Conservation (phyloP, 495 filamentous ascomycete species). For the Rostrohypoxylon terebratum region DNA sequence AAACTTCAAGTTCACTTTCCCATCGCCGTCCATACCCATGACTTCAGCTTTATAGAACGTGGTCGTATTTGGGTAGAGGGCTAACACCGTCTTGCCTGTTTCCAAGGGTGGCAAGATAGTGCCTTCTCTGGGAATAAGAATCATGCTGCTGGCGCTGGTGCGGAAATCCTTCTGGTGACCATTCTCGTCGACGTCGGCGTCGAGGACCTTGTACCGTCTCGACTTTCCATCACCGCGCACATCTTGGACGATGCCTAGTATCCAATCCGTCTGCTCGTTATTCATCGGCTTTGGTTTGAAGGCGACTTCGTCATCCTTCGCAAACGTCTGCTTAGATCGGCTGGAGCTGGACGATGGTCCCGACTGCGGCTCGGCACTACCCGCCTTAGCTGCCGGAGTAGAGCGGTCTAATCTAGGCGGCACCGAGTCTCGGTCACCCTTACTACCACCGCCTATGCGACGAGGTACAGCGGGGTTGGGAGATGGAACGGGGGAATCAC, state of each 20-base stretch:
- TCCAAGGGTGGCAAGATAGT: slow-evolving; percentile 75
- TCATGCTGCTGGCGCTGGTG: slow-evolving; percentile 82
- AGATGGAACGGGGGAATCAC: slow-evolving; percentile 77
- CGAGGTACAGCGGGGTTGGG: slow-evolving; percentile 60
- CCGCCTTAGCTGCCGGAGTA: slow-evolving; percentile 57
- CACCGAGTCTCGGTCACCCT: slow-evolving; percentile 60
- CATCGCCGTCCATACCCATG: slow-evolving; percentile 71
- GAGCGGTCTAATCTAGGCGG: slow-evolving; percentile 59
- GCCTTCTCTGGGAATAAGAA: slow-evolving; percentile 76
- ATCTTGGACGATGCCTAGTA: slow-evolving; percentile 86
- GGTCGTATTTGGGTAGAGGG: slow-evolving; percentile 89
- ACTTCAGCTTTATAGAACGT: slow-evolving; percentile 98
- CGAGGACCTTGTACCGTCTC: slow-evolving; percentile 93
- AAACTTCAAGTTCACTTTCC: slow-evolving; percentile 75
- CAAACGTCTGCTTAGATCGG: slow-evolving; percentile 65
- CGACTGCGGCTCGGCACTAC: slow-evolving; percentile 59
- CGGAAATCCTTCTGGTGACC: slow-evolving; percentile 79
- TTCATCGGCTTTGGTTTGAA: slow-evolving; percentile 82
- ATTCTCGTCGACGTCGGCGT: slow-evolving; percentile 87
- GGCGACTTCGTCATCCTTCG: slow-evolving; percentile 82
- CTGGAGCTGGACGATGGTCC: slow-evolving; percentile 46
- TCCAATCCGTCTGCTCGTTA: slow-evolving; percentile 81
- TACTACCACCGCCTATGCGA: slow-evolving; percentile 50
- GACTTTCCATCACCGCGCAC: slow-evolving; percentile 88
- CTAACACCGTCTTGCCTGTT: slow-evolving; percentile 81